Percentiles rank a stretch among this genome's conserved stretches.
These are phyloP conservation scores for Eutrema salsugineum DNA, from an alignment of 441 rosid genomes.

Conservation along the genomic window DNA sequence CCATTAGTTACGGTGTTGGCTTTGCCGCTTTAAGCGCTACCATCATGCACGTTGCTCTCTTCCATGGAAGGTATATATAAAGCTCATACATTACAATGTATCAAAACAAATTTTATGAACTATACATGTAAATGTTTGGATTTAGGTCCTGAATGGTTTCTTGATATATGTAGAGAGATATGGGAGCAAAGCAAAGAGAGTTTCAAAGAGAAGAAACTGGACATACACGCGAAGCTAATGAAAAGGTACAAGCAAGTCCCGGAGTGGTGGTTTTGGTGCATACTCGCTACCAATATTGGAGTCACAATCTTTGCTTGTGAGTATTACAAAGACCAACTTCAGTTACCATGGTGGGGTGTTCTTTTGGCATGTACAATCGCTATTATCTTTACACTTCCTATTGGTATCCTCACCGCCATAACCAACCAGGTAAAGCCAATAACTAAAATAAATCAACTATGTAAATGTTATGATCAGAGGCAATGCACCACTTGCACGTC, in stretches of 20 bases:
- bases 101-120: too few relatives aligned
- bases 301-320: conserved; percentile 73
- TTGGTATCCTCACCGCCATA: conserved; percentile 90
- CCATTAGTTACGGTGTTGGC: conserved; percentile 85
- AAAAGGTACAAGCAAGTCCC: conserved; percentile 77
- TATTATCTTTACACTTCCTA: conserved; percentile 83
- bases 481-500: neutral
- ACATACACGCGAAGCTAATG: conserved; percentile 77
- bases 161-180: conserved; percentile 47
- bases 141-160: neutral
- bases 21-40: conserved; percentile 92
- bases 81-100: neutral
- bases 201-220: conserved; percentile 57
- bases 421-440: conserved; percentile 70
- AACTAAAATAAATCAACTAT: neutral
- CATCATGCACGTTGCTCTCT: conserved; percentile 70
- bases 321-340: conserved; percentile 85
- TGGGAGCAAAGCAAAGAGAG: conserved; percentile 85
- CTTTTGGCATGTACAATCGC: conserved; percentile 79
- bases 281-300: conserved; percentile 60
- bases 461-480: neutral
- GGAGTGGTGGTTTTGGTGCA: conserved; percentile 84
- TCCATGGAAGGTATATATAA: conserved; percentile 74
- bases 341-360: conserved; percentile 98
- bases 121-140: neutral